Percentiles rank a stretch among this genome's conserved stretches.
Evolutionary conservation across 2,329 filamentous ascomycete genomes (phyloP).

Genomic region (Aspergillus pseudonomiae): DNA sequence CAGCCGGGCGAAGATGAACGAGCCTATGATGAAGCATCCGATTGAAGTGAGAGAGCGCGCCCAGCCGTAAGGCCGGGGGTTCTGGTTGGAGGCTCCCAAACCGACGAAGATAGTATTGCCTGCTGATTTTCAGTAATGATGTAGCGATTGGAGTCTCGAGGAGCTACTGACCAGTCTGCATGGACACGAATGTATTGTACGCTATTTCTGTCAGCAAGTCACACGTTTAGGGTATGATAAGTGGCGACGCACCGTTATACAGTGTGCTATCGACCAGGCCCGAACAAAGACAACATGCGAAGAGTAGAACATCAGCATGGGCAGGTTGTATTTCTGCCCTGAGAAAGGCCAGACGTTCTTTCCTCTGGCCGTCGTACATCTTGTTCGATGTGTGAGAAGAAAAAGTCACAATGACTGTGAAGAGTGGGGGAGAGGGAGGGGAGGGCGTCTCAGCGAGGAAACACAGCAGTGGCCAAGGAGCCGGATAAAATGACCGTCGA

Average conservation of each 20-base stretch:
- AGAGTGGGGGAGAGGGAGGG: background rate
- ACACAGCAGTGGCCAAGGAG: background rate
- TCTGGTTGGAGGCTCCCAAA: conserved; percentile 45
- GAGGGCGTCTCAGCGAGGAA: background rate
- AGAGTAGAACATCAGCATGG: conserved; percentile 30
- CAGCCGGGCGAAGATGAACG: conserved; percentile 43
- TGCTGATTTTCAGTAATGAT: conserved; percentile 2
- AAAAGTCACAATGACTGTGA: background rate
- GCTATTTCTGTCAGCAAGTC: conserved; percentile 27
- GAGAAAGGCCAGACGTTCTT: conserved; percentile 19
- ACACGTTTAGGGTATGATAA: background rate
- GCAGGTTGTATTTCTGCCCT: conserved; percentile 24
- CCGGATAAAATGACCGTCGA: background rate
- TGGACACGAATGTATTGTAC: conserved; percentile 45
- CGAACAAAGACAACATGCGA: conserved; percentile 31
- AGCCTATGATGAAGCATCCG: conserved; percentile 47
- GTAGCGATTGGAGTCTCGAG: background rate
- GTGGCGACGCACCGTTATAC: conserved; percentile 27
- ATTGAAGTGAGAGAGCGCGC: conserved; percentile 49
- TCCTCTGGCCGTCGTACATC: conserved; percentile 5
- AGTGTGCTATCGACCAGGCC: conserved; percentile 35
- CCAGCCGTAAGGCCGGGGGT: conserved; percentile 47
- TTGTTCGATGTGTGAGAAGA: background rate
- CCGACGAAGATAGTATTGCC: conserved; percentile 51
- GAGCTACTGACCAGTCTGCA: background rate